Evolutionary conservation across 306 rosid species (phyloP), one percentile per base, ranked within the genome.

Genomic region (Cicer yamashitae): DNA sequence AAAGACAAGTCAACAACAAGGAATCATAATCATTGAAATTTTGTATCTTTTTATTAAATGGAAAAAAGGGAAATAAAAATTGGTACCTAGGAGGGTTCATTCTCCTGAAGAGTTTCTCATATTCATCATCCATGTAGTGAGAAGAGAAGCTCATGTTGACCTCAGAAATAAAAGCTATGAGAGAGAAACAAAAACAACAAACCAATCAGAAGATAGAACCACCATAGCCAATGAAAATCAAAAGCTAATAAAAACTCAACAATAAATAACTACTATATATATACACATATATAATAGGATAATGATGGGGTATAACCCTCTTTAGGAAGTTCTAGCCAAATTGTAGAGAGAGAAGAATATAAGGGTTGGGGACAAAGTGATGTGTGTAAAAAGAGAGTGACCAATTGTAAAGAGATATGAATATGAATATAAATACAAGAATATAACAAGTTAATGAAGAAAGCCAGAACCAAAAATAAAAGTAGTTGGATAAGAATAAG

Each of bases 81-180:
- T 40, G 56, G 72, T 59, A 89, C 93, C 91, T 87, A 37, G 98
- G 98, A 57, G 97, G 97, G 82, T 94, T 90, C 97, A 94, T 68
- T 87, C 98, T 84, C 77, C 94, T 76, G 80, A 92, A 86, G 74
- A 94, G 91, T 79, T 94, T 94, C 81, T 82, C 94, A 82, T 88
- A 94, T 59, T 94, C 98, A 81, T 88, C 93, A 71, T 89, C 96
- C 91, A 87, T 91, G 84, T 88, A 90, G 69, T 86, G 79, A 59
- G 66, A 59, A 71, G 98, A 89, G 69, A 85, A 90, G 78, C 91
- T 85, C 94, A 86, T 86, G 96, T 82, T 86, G 74, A 84, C 88
- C 77, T 87, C 96, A 57, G 93, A 79, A 70, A 75, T 61, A 81
- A 80, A 91, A 83, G 91, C 87, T 84, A 71, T 14, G 66, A 77